Base-by-base conservation (phyloP, 2,329 filamentous ascomycete species). In the Apiospora koreana region DNA sequence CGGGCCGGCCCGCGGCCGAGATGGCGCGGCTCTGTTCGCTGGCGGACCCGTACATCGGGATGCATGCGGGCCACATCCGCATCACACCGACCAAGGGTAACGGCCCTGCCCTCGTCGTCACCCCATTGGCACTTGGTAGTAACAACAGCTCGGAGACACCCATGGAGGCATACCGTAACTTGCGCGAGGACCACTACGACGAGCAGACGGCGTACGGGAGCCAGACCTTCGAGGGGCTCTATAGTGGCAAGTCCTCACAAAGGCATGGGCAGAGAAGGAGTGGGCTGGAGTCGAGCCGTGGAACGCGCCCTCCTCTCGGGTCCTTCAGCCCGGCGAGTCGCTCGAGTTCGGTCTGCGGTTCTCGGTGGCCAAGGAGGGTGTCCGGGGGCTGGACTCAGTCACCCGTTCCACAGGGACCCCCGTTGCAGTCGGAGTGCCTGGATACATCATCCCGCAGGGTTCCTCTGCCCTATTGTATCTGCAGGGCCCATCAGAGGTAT, bases 181-280 rank as follows among this genome's bases (percentile, higher is more conserved):
- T 91, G 0, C 54, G 72, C 0, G 88, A 90, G 75, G 23, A 28
- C 42, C 77, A 80, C 0, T 78, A 74, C 1, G 81, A 81, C 35
- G 78, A 80, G 0, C 78, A 75, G 12, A 82, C 82, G 0, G 75
- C 72, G 12, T 89, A 89, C 74, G 81, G 80, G 6, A 86, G 83
- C 64, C 88, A 90, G 73, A 86, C 84, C 0, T 91, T 87, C 71
- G 88, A 91, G 74, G 88, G 88, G 0, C 84, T 87, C 71, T 91
- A 90, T 71, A 89, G 73, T 91, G 87, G 87, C 85, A 89, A 73
- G 82, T 86, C 0, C 81, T 87, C 68, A 85, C 82, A 16, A 81
- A 84, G 69, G 87, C 87, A 0, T 90, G 84, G 78, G 86, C 86
- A 0, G 85, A 89, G 71, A 84, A 84, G 0, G 87, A 90, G 73